Evolutionary conservation across 352 stramenopile genomes (phyloP).

Genomic region (Phytophthora litchii): DNA sequence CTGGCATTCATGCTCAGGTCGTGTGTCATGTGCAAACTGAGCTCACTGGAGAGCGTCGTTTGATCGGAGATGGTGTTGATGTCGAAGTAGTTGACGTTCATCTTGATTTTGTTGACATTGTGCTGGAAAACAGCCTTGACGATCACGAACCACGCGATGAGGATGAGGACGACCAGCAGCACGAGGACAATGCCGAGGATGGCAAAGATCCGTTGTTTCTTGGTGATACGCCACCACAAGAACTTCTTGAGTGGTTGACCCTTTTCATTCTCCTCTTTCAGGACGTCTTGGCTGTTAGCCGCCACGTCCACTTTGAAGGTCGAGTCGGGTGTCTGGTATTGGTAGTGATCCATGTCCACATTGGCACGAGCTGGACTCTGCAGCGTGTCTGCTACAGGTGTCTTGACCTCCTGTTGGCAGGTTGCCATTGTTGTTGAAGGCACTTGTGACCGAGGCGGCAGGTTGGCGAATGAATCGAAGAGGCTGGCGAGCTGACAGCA

Average conservation of each 20-base stretch:
- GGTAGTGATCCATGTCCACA: constrained; percentile 36
- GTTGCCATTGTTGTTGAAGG: constrained; percentile 17
- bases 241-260: constrained; percentile 49
- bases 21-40: constrained; percentile 61
- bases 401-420: constrained; percentile 32
- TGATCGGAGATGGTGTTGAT: constrained; percentile 56
- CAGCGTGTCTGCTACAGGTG: constrained; percentile 31
- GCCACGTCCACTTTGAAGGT: constrained; percentile 37
- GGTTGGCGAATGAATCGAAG: constrained; percentile 31
- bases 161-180: constrained; percentile 52
- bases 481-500: not conserved
- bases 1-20: constrained; percentile 44
- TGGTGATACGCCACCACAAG: constrained; percentile 59
- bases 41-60: constrained; percentile 44
- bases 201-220: constrained; percentile 53
- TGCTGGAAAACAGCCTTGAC: constrained; percentile 66
- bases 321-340: constrained; percentile 36
- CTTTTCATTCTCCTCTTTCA: constrained; percentile 37
- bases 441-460: constrained; percentile 26
- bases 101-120: constrained; percentile 60
- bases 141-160: constrained; percentile 59
- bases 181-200: constrained; percentile 48
- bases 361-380: constrained; percentile 31
- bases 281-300: constrained; percentile 20
- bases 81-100: constrained; percentile 74